Base-by-base conservation (phyloP, 2,329 filamentous ascomycete genomes). In the Pseudogymnoascus sp. region DNA sequence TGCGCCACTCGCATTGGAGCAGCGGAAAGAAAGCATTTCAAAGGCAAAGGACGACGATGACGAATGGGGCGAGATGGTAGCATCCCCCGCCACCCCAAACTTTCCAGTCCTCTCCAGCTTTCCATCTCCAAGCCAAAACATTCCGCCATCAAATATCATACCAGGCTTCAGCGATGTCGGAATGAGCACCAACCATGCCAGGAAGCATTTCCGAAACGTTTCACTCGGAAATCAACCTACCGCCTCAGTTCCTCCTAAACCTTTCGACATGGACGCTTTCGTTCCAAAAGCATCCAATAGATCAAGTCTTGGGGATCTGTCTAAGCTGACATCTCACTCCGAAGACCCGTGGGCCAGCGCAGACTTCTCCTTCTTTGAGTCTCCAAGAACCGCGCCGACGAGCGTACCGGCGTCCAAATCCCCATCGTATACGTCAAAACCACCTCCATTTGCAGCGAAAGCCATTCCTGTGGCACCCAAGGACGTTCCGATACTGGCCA, bases 11-110 rank as follows among this genome's bases (percentile, higher is more conserved):
- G n/a, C 47, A 18, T 28, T 28, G 12, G 47, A 32, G 16, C 47
- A 18, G 9, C 28, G 1, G 4, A 32, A 20, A 16, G 47, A 20
- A 32, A 5, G 2, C 4, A 7, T 32, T 43, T 59, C 47, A n/a
- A 39, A 63, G 16, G 9, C 43, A 25, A 60, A 63, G 8, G 68
- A 71, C 25, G 69, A 68, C 4, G 68, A 70, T 50, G 72, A 74
- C 60, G 72, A 72, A 54, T 74, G 73, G 73, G 73, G 73, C 6
- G 72, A 74, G 60, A 73, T 74, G 72, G 67, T 74, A 14, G 68
- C 70, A 30, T 73, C 72, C 1, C 70, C 73, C 20, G 54, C 61
- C 22, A 61, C 63, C n/a, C 61, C 68, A 25, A 59, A 58, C 18
- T 34, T 63, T 9, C 61, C 65, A 20, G 25, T 59, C 3, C 50